Evolutionary conservation across 2,329 filamentous ascomycete species (phyloP), one percentile per base, ranked within the genome.

Genomic region (Apiospora saccharicola): DNA sequence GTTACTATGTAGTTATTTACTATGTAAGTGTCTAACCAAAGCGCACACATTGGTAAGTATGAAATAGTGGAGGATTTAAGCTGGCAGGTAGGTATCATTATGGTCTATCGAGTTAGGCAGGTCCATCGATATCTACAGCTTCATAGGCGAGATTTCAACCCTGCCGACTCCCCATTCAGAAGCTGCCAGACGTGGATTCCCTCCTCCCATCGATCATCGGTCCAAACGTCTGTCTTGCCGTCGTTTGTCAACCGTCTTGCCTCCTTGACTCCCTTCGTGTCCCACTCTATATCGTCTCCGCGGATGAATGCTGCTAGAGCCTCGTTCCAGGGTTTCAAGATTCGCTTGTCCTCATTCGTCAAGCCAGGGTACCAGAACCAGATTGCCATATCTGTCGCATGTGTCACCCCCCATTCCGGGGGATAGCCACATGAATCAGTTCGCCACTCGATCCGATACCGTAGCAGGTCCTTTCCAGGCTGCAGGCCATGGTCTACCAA

Each of bases 391-490:
- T 74, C 73, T 4, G 71, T 73, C 6, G 70, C 69, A 24, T 74
- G 73, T 0, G 71, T 73, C 6, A 74, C 73, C 12, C 71, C 71
- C 70, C 67, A 71, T 53, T 74, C 71, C 13, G 73, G 69, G 4
- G 70, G 69, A 7, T 71, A 67, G 4, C 41, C 69, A 43, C 34
- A 47, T 19, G 70, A 74, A 13, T 67, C 71, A 22, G 70, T 67
- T 6, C 73, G 71, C 70, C 73, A 71, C 53, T 72, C 73, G 26
- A 74, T 71, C 13, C 73, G 70, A 43, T 74, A 74, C 13, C 73
- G 64, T 44, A 74, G 43, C 7, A 74, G 26, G 12, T 74, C 73
- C 19, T 68, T 68, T 1, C 73, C 71, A 4, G 73, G 71, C 71
- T 70, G 57, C 13, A 73, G 57, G 14, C 57, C 64, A n/a, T 57